Conservation (phyloP, 371 early-diverging fungal genomes). For the Circinella minor region DNA sequence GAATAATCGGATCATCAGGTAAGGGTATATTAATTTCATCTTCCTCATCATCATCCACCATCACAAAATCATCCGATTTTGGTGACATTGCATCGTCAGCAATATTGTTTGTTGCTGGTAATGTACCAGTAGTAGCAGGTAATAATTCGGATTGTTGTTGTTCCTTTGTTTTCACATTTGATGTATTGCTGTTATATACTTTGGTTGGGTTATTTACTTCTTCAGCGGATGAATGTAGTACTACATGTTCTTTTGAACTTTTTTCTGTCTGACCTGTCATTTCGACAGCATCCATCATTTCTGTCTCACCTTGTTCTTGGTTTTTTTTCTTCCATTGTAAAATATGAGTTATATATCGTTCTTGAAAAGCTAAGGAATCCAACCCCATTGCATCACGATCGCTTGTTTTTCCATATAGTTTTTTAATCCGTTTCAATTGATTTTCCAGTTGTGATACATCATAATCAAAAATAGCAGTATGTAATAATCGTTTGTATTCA, state of each 20-base stretch:
- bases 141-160: background rate
- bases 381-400: constrained; percentile 42
- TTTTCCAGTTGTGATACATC: constrained; percentile 29
- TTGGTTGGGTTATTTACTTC: too few relatives aligned
- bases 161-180: background rate
- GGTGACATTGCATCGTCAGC: background rate
- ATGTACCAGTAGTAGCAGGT: background rate
- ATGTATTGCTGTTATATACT: too few relatives aligned
- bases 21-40: constrained; percentile 4
- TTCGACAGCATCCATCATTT: background rate
- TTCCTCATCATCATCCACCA: constrained; percentile 10
- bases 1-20: background rate
- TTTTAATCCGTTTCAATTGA: constrained; percentile 34
- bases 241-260: too few relatives aligned
- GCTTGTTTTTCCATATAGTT: constrained; percentile 53
- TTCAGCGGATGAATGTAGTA: too few relatives aligned
- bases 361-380: constrained; percentile 50
- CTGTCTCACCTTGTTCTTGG: background rate
- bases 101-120: background rate
- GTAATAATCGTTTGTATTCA: constrained; percentile 48
- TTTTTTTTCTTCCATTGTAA: constrained; percentile 28
- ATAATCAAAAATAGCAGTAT: constrained; percentile 45
- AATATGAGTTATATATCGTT: constrained; percentile 35
- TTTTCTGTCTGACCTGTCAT: too few relatives aligned
- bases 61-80: background rate